These are phyloP conservation scores for Coleophoma cylindrospora DNA, from an alignment of 2,329 filamentous ascomycete species.

Conservation along the genomic window DNA sequence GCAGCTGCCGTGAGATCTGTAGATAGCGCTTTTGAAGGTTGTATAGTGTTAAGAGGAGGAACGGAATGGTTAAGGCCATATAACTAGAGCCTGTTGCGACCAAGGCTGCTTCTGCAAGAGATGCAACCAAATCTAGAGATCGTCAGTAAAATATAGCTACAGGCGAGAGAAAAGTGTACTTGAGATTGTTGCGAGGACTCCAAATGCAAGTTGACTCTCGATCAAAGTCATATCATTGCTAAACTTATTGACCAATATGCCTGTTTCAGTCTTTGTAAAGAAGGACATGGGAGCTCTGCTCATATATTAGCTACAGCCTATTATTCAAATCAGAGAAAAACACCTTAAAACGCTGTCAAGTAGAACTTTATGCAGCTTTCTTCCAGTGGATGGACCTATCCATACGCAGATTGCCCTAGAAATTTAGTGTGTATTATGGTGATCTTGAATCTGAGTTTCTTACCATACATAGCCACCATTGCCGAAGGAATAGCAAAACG, in stretches of 20 bases:
- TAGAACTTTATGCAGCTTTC: too few species aligned
- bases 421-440: too few species aligned
- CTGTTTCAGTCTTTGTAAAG: not conserved
- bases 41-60: conserved; percentile 2
- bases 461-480: too few species aligned
- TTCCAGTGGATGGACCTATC: too few species aligned
- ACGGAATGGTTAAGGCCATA: conserved; percentile 15
- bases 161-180: too few species aligned
- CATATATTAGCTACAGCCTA: not conserved
- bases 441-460: too few species aligned
- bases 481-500: too few species aligned
- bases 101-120: conserved; percentile 27
- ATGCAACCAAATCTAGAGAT: not conserved
- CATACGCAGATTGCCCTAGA: too few species aligned
- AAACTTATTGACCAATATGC: not conserved
- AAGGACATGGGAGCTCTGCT: not conserved
- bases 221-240: conserved; percentile 1
- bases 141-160: not conserved
- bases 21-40: conserved; percentile 33
- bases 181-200: not conserved
- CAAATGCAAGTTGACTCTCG: not conserved
- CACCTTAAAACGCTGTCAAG: not conserved
- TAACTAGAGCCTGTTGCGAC: conserved; percentile 27
- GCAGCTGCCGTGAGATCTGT: conserved; percentile 39
- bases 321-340: not conserved